Evolutionary conservation across 352 stramenopile species (phyloP).

Genomic region (Aphanomyces euteiches): DNA sequence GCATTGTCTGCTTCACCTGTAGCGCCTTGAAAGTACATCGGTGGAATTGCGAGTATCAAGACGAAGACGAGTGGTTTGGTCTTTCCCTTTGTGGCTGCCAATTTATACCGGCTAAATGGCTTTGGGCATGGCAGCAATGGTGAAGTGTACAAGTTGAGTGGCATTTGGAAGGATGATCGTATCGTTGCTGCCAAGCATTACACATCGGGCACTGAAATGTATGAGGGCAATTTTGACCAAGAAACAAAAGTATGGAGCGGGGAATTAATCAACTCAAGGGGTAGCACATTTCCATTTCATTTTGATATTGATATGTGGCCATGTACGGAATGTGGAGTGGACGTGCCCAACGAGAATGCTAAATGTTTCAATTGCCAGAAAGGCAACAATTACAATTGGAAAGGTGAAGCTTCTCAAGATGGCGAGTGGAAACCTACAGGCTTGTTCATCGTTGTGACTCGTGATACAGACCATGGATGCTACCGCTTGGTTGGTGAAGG

Average conservation of each 20-base stretch:
- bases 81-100: background rate
- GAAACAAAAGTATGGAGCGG: background rate
- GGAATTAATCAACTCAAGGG: background rate
- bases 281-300: background rate
- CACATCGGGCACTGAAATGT: background rate
- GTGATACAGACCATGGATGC: no score
- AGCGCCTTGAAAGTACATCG: no score
- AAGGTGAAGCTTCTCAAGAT: background rate
- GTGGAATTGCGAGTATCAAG: background rate
- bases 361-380: constrained; percentile 2
- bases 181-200: background rate
- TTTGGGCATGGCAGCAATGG: background rate
- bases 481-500: constrained; percentile 18
- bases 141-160: background rate
- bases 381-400: background rate
- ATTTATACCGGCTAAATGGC: background rate
- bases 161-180: background rate
- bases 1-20: no score
- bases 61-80: background rate
- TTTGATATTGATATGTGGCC: background rate
- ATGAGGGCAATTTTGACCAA: background rate
- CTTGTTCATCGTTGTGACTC: no score
- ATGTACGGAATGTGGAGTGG: background rate
- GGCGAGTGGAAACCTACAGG: background rate
- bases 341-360: background rate